These are phyloP conservation scores for Fusarium dimerum DNA, from an alignment of 2,329 filamentous ascomycete genomes.

Conservation along the genomic window DNA sequence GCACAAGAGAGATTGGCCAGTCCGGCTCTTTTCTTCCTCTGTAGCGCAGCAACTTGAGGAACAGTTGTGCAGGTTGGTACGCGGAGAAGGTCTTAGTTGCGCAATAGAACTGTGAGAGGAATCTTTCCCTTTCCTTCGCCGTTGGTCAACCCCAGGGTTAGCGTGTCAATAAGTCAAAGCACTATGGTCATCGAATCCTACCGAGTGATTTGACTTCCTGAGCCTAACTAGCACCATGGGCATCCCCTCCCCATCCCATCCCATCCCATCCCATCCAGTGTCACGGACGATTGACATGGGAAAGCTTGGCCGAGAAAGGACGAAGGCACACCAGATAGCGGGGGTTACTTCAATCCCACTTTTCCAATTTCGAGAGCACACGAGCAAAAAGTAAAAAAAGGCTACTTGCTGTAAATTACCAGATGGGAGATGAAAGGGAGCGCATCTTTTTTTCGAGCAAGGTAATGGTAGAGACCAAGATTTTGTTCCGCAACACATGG, in stretches of 20 bases:
- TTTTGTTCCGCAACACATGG: conserved; percentile 18
- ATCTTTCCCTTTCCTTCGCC: neutral
- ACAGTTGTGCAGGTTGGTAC: neutral
- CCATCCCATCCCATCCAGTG: neutral
- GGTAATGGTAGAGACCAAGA: conserved; percentile 15
- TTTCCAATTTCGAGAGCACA: neutral
- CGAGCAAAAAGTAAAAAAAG: neutral
- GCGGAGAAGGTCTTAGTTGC: neutral
- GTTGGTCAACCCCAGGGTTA: conserved; percentile 7
- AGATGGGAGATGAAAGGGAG: conserved; percentile 1
- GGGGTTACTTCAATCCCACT: neutral
- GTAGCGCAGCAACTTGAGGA: conserved; percentile 6
- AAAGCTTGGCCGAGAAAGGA: neutral
- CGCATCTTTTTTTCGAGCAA: neutral
- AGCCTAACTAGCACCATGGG: neutral
- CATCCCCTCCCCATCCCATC: neutral
- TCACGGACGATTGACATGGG: neutral
- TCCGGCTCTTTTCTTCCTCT: neutral
- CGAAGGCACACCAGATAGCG: neutral
- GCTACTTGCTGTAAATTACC: neutral
- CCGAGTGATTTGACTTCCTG: neutral
- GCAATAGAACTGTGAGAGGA: conserved; percentile 1
- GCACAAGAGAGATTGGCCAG: conserved; percentile 8
- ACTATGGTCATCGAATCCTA: conserved; percentile 2
- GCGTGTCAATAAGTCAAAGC: conserved; percentile 13